Percentiles rank a stretch among this genome's conserved stretches.
phyloP scores from a whole-genome alignment of 257 asterid species.

The Ophiorrhiza pumila region DNA sequence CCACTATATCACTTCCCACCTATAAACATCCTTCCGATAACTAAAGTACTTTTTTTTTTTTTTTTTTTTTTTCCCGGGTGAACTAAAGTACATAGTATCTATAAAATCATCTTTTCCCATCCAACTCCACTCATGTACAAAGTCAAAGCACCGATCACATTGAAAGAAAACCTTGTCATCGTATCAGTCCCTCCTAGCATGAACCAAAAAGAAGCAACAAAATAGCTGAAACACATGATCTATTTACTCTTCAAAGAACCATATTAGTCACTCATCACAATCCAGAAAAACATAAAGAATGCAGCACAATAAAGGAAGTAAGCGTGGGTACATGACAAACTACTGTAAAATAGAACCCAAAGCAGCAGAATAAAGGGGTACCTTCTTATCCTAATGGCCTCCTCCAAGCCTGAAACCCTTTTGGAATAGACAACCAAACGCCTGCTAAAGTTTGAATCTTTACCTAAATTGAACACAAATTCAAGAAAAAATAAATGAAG shows the following conservation, averaged over 20 bases:
- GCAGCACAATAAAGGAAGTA: background rate
- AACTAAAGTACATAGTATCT: background rate
- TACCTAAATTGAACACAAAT: slow-evolving; percentile 27
- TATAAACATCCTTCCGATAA: background rate
- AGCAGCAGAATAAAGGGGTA: slow-evolving; percentile 14
- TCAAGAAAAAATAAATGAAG: slow-evolving; percentile 15
- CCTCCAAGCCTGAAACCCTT: slow-evolving; percentile 81
- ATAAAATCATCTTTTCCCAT: background rate
- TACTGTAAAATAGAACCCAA: background rate
- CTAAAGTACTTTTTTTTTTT: too few species aligned
- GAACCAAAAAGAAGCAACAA: background rate
- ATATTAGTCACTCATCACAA: background rate
- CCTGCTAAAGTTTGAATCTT: slow-evolving; percentile 35
- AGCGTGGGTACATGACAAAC: background rate
- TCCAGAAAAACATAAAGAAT: background rate
- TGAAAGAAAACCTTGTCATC: background rate
- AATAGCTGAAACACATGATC: background rate
- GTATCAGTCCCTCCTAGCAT: background rate
- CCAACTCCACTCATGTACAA: background rate
- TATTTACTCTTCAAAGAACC: background rate
- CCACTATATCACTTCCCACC: background rate
- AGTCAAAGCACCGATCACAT: background rate
- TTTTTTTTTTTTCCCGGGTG: too few species aligned
- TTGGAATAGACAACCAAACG: slow-evolving; percentile 56
- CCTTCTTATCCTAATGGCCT: slow-evolving; percentile 80